Percentiles rank a stretch among this genome's conserved stretches.
These are phyloP conservation scores for Fusarium kyushuense DNA, from an alignment of 2,329 filamentous ascomycete genomes.

Conservation along the genomic window DNA sequence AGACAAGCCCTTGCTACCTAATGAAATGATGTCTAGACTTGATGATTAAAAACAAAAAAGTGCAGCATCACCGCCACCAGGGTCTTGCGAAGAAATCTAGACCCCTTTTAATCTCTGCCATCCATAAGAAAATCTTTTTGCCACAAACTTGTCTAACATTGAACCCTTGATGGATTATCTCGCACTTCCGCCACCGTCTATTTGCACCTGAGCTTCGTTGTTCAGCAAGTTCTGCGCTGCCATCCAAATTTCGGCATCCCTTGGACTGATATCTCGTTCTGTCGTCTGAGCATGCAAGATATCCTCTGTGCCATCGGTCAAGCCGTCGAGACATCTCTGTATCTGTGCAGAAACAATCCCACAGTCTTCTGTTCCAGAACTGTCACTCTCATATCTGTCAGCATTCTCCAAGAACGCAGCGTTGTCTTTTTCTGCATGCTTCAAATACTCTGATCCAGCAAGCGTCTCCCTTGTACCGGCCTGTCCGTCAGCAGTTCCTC, in stretches of 20 bases:
- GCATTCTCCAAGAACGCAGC: neutral
- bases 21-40: conserved; percentile 10
- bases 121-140: neutral
- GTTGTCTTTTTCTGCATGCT: neutral
- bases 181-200: neutral
- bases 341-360: conserved; percentile 45
- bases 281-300: neutral
- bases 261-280: conserved; percentile 33
- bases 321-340: conserved; percentile 45
- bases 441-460: neutral
- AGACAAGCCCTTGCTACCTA: conserved; percentile 26
- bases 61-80: conserved; percentile 10
- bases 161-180: neutral
- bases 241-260: conserved; percentile 50
- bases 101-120: conserved; percentile 13
- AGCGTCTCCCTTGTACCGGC: neutral
- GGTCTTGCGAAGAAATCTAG: neutral
- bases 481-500: neutral
- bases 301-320: conserved; percentile 29
- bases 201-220: conserved; percentile 31
- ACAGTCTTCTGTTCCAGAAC: conserved; percentile 46
- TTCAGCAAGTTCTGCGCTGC: conserved; percentile 49
- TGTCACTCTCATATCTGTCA: conserved; percentile 34
- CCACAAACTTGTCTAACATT: neutral
- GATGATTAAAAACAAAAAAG: conserved; percentile 11